Base-by-base conservation (phyloP, 164 flowering plant species). In the Vitis labrusca region DNA sequence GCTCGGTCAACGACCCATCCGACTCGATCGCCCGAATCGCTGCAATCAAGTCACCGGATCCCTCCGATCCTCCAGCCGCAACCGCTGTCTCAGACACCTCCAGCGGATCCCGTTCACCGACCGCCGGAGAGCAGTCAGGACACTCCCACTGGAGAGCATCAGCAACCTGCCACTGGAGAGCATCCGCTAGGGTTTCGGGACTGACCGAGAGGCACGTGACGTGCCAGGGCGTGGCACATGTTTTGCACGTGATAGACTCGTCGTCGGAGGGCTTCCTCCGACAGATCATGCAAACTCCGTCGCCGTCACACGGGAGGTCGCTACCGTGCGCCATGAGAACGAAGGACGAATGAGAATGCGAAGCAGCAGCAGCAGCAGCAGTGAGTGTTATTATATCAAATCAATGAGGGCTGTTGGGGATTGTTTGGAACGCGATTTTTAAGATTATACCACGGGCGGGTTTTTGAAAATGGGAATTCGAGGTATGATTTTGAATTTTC, bases 191-290 rank as follows among this genome's bases (percentile, higher is more conserved):
- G 71, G 77, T 73, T 48, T 72, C 76, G 0, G 92, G 91, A 9
- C 68, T 80, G 27, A 50, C 10, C 1, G 82, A 56, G 50, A 94
- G 85, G 76, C 99, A 94, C 16, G 30, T 5, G 5, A 73, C 83
- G 73, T 93, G 98, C 97, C 98, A 93, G 0, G 98, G 94, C 2
- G 96, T 86, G 55, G 60, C 85, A 64, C 98, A 94, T 8, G 90
- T 89, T 56, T 62, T 75, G 83, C 98, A 94, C 11, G 75, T 63
- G 50, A 94, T 81, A 5, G 71, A 71, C 66, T 85, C 89, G 49
- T 74, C 85, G 0, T 73, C 81, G 11, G 81, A 32, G 0, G 97
- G 93, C 66, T 29, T 79, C n/a, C 3, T 47, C 61, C 83, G 83
- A 78, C 97, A 94, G 30, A 61, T 19, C 94, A 91, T 89, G 82